phyloP scores from a whole-genome alignment of 129 eudicot genomes.

The sunflower (Helianthus annuus) region HanXRQr2.0-SUNRISE NC_035437.2:50670250-50670749 shows the following conservation, averaged over 20 bases:
- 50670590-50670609: conserved; percentile 41
- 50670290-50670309: conserved; percentile 29
- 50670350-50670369: conserved; percentile 25
- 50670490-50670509: conserved; percentile 30
- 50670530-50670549: conserved; percentile 33
- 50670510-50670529: conserved; percentile 19
- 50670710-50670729: conserved; percentile 12
- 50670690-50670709: conserved; percentile 16
- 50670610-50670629: conserved; percentile 30
- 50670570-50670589: conserved; percentile 5
- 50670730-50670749: conserved; percentile 9
- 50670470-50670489: neutral
- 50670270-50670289: conserved; percentile 17
- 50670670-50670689: conserved; percentile 21
- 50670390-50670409: conserved; percentile 10
- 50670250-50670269: neutral
- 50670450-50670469: conserved; percentile 10
- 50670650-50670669: conserved; percentile 35
- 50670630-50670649: conserved; percentile 34
- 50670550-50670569: conserved; percentile 16
- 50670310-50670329: conserved; percentile 23
- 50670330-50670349: conserved; percentile 14
- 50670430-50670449: neutral
- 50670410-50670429: conserved; percentile 3
- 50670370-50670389: neutral